Base-by-base conservation (phyloP, 176 grass and related monocot genomes). In the Elymus sibiricus region DNA sequence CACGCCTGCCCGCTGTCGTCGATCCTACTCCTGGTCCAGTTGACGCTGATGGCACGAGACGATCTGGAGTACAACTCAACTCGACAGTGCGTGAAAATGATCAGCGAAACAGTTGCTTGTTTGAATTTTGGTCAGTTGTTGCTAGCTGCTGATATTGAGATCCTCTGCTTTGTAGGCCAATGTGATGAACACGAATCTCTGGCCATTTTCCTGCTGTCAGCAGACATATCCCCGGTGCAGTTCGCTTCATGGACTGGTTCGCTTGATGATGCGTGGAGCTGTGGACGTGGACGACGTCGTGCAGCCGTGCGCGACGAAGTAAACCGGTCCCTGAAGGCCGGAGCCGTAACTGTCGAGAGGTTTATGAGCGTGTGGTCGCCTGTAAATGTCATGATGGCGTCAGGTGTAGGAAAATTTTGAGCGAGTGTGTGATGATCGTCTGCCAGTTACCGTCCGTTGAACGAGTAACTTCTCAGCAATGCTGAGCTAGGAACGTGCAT, bases 341-440 rank as follows among this genome's bases (percentile, higher is more conserved):
- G 76, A 79, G 0, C 60, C 44, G 81, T 81, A 76, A 80, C 28
- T 15, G 29, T 53, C 81, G 5, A 62, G 28, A 10, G 19, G 14
- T 58, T 32, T 39, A n/a, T 22, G 58, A 39, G 19, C 13, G 24
- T 61, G 62, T 49, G 51, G 53, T 74, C 65, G 42, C 74, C 12
- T 37, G 79, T 90, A 87, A 83, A 83, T 83, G 26, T 22, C 74
- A 37, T 47, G 25, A 43, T n/a, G 44, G 5, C 15, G 85, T 27
- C 28, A 58, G 49, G 53, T 4, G 53, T 1, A 0, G 66, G 17
- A 43, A 55, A 74, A 42, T 10, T 79, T 51, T 7, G 27, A n/a
- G 26, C 38, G 1, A 43, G 28, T 22, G 43, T 17, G 4, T 9
- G 31, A 32, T 42, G 46, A 66, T 77, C 61, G 2, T 2, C 12